Base-by-base conservation (phyloP, 2,329 filamentous ascomycete species). In the Septoria petroselini region DNA sequence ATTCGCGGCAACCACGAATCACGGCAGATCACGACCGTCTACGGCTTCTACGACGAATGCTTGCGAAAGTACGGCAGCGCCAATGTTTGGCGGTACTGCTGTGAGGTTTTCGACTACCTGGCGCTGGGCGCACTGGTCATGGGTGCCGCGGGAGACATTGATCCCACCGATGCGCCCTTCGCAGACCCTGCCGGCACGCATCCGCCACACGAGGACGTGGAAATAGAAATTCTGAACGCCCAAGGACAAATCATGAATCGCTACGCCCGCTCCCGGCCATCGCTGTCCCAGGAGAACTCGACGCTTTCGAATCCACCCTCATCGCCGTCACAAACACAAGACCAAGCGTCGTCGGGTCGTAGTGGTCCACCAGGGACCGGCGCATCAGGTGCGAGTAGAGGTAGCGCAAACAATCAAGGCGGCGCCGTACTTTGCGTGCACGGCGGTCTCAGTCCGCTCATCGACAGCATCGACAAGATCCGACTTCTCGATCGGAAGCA, bases 11-110 rank as follows among this genome's bases (percentile, higher is more conserved):
- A 70, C 50, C 67, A 69, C 75, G 91, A 97, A 72, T 96, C 91
- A 37, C 83, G 91, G 52, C 91, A 97, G 70, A 97, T 97, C 59
- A 97, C 91, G 17, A 95, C 89, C 4, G 91, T 97, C 11, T 97
- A 97, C 68, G 91, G 91, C 55, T 97, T 97, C 74, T 97, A 97
- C 74, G 91, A 97, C 66, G 91, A 97, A 73, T 97, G 91, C 65
- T 77, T 96, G 57, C 80, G 91, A 46, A 97, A 97, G 72, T 97
- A 97, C 65, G 91, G 91, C 53, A 95, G 86, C 66, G 91, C 91
- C 30, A 97, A 96, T 63, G 91, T 97, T 1, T 97, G 91, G 91
- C 81, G 88, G 47, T 75, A 96, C 67, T 98, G 91, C 74, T 96
- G 91, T 72, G 93, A 98, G 64, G 87, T 97, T 3, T 98, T 98